phyloP scores from a whole-genome alignment of 306 rosid genomes.

The Gleditsia sinensis region DNA sequence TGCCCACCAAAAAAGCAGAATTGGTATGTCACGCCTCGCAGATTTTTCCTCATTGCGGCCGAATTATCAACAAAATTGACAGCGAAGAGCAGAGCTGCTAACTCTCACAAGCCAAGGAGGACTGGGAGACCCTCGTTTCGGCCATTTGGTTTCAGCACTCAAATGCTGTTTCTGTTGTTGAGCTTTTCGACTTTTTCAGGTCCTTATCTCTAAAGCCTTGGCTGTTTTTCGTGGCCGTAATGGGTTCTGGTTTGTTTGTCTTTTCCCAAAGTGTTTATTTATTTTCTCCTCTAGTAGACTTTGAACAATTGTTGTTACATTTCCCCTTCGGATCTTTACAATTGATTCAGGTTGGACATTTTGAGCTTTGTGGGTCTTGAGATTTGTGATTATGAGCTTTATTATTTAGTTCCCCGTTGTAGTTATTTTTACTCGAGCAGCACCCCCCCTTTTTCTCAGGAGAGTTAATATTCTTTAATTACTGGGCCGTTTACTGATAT shows the following conservation, averaged over 20 bases:
- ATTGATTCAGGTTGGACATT: not conserved
- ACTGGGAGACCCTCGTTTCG: slow-evolving; percentile 19
- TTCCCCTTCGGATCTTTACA: slow-evolving; percentile 9
- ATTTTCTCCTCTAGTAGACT: slow-evolving; percentile 21
- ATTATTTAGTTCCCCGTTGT: slow-evolving; percentile 1
- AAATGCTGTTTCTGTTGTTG: slow-evolving; percentile 31
- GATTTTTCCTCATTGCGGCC: not conserved
- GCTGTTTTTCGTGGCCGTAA: slow-evolving; percentile 17
- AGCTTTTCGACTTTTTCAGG: slow-evolving; percentile 37
- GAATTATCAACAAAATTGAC: slow-evolving; percentile 14
- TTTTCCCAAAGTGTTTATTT: not conserved
- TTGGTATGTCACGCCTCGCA: not conserved
- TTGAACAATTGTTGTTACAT: not conserved
- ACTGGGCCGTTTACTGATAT: not conserved
- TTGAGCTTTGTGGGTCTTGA: not conserved
- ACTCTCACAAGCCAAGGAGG: slow-evolving; percentile 6
- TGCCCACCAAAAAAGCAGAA: not conserved
- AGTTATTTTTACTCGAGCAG: not conserved
- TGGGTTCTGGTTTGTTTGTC: slow-evolving; percentile 13
- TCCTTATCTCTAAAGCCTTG: slow-evolving; percentile 30
- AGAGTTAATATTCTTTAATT: not conserved
- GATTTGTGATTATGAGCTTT: not conserved
- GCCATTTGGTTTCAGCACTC: slow-evolving; percentile 32
- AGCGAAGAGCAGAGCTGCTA: not conserved
- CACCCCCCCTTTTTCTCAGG: not conserved